Evolutionary conservation across 2,329 filamentous ascomycete species (phyloP).

Genomic region (Colletotrichum tropicicola): DNA sequence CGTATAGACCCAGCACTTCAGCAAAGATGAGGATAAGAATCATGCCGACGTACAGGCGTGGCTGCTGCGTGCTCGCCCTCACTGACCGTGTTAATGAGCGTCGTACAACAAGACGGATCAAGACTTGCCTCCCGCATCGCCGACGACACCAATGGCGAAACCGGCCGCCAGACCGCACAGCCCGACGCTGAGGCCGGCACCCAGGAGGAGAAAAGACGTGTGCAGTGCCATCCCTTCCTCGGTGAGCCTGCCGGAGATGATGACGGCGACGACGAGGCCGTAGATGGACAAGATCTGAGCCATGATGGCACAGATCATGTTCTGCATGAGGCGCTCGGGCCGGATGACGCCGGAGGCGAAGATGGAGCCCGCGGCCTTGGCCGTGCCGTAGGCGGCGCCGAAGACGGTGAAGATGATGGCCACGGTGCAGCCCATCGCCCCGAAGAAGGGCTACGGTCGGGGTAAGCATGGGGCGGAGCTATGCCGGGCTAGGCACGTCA

Average conservation of each 20-base stretch:
- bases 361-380: constrained; percentile 52
- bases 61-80: constrained; percentile 56
- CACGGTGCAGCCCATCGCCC: constrained; percentile 49
- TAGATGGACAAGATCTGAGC: constrained; percentile 58
- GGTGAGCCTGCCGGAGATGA: constrained; percentile 49
- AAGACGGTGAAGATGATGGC: constrained; percentile 63
- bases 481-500: background rate
- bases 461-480: no score
- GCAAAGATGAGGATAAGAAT: constrained; percentile 58
- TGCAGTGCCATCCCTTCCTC: constrained; percentile 52
- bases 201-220: constrained; percentile 53
- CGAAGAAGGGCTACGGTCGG: constrained; percentile 48
- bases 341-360: constrained; percentile 53
- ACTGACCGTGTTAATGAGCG: constrained; percentile 42
- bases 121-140: constrained; percentile 52
- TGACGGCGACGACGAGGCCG: constrained; percentile 53
- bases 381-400: constrained; percentile 55
- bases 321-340: constrained; percentile 54
- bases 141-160: constrained; percentile 56
- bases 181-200: constrained; percentile 53
- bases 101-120: background rate
- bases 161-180: constrained; percentile 55
- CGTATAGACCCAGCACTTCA: constrained; percentile 55
- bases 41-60: constrained; percentile 56
- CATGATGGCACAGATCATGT: constrained; percentile 56